These are phyloP conservation scores for Acanthamoeba castellanii DNA, from an alignment of 208 protist species.

Conservation along the genomic window DNA sequence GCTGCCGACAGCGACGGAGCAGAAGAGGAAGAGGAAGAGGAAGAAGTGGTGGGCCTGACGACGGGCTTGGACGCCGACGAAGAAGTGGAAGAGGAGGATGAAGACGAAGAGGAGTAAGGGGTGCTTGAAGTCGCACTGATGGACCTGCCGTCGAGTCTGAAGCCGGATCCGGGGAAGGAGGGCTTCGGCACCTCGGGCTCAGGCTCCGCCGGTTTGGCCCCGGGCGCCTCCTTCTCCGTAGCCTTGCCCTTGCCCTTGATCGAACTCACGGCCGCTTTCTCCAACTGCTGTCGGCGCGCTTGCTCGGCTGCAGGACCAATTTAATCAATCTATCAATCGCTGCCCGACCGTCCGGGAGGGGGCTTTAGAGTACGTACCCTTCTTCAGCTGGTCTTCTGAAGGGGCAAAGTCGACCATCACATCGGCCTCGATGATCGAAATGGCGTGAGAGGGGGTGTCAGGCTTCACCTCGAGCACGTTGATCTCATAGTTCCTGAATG, in stretches of 20 bases:
- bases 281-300: conserved; percentile 45
- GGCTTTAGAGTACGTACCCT: neutral
- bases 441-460: conserved; percentile 51
- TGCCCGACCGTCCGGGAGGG: neutral
- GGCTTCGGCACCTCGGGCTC: neutral
- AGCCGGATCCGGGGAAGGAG: conserved; percentile 6
- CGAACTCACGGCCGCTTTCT: neutral
- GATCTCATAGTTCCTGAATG: conserved; percentile 76
- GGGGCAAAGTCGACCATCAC: conserved; percentile 86
- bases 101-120: neutral
- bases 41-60: neutral
- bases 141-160: conserved; percentile 43
- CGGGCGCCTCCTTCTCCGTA: neutral
- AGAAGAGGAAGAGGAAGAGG: conserved; percentile 17
- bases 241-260: conserved; percentile 22
- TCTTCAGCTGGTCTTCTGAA: conserved; percentile 55
- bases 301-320: neutral
- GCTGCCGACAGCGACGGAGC: neutral
- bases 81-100: conserved; percentile 64
- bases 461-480: conserved; percentile 83
- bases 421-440: conserved; percentile 86
- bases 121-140: neutral
- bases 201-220: neutral
- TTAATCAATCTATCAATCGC: neutral
- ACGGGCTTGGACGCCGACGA: neutral